A percentile compares a stretch with the other conserved stretches of the same genome.
Evolutionary conservation across 352 stramenopile species (phyloP).

Genomic region (Phytophthora tentaculata): DNA sequence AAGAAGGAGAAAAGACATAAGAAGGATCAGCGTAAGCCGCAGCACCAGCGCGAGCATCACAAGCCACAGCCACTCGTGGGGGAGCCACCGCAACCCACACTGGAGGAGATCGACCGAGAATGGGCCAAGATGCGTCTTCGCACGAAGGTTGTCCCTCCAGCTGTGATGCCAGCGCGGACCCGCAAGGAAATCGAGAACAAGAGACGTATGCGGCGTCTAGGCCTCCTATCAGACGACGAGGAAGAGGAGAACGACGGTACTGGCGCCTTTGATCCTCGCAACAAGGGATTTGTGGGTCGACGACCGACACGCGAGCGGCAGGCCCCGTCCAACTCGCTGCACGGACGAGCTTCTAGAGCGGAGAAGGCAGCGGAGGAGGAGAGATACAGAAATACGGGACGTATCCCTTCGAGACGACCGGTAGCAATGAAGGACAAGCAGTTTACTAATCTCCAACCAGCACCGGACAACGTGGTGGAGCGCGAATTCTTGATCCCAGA

Average conservation of each 20-base stretch:
- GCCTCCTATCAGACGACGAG: conserved; percentile 54
- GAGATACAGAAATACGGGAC: conserved; percentile 22
- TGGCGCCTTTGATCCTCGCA: conserved; percentile 26
- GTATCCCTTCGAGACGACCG: conserved; percentile 40
- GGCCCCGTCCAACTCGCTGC: conserved; percentile 15
- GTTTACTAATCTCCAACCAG: conserved; percentile 68
- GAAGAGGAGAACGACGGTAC: conserved; percentile 34
- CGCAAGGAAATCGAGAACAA: conserved; percentile 67
- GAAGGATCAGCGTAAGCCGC: conserved; percentile 19
- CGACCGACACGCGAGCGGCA: conserved; percentile 13
- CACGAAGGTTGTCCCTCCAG: conserved; percentile 39
- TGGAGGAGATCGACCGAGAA: conserved; percentile 49
- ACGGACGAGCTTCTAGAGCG: conserved; percentile 25
- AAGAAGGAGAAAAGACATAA: conserved; percentile 25
- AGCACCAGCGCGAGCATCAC: conserved; percentile 14
- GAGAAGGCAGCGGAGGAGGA: conserved; percentile 25
- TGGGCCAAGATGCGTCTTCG: conserved; percentile 55
- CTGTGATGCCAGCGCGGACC: conserved; percentile 43
- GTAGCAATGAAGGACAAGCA: conserved; percentile 67
- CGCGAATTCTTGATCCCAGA: conserved; percentile 80
- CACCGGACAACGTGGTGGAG: conserved; percentile 70
- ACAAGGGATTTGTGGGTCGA: conserved; percentile 32
- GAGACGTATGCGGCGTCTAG: conserved; percentile 62
- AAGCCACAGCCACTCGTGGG: conserved; percentile 15
- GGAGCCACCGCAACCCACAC: conserved; percentile 27